Conservation (phyloP, 257 asterid genomes). For the Solanum pennellii region DNA sequence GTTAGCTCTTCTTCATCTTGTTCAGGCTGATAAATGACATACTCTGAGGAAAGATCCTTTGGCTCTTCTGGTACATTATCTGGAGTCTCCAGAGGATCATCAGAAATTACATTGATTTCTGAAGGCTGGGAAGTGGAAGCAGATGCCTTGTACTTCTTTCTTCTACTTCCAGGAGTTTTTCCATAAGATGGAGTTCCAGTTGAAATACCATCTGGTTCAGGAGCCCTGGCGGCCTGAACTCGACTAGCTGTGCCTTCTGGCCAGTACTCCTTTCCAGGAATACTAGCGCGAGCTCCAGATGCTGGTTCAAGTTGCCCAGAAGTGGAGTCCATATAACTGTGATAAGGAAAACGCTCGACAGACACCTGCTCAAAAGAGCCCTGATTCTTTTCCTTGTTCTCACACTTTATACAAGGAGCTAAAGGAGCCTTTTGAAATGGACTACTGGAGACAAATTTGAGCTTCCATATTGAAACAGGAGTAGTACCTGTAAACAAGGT, state of each 20-base stretch:
- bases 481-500: conserved; percentile 9
- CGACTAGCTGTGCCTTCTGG: conserved; percentile 85
- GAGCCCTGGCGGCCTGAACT: conserved; percentile 83
- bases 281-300: conserved; percentile 93
- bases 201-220: conserved; percentile 69
- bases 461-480: conserved; percentile 4
- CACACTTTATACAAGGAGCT: conserved; percentile 54
- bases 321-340: conserved; percentile 77
- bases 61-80: conserved; percentile 44
- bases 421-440: conserved; percentile 14
- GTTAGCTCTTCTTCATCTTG: conserved; percentile 41
- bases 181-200: conserved; percentile 79
- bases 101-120: conserved; percentile 14
- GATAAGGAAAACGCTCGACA: conserved; percentile 72
- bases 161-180: conserved; percentile 81
- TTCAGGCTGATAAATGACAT: conserved; percentile 58
- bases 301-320: conserved; percentile 94
- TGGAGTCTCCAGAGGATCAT: conserved; percentile 24
- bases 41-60: conserved; percentile 37
- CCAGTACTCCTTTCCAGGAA: conserved; percentile 81
- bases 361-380: conserved; percentile 30
- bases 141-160: conserved; percentile 50
- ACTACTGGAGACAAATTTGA: not conserved
- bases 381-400: conserved; percentile 40
- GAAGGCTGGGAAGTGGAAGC: conserved; percentile 32